Conservation (phyloP, 179 eudicot species). For the Beta macrorhiza region DNA sequence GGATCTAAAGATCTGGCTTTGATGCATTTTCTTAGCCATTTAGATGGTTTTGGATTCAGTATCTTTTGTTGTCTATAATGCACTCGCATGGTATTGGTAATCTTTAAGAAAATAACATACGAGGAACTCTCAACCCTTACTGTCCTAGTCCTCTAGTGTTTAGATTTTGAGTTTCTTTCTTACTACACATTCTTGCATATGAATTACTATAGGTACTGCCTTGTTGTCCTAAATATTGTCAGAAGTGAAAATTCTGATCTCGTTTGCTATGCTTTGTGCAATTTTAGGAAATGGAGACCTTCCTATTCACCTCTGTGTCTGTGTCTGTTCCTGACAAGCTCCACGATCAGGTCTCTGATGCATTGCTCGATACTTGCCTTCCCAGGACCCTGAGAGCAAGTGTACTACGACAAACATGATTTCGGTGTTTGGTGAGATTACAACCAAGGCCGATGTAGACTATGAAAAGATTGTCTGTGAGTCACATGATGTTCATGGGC, state of each 20-base stretch:
- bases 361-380: conserved; percentile 42
- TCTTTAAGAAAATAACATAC: too few relatives aligned
- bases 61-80: too few relatives aligned
- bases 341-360: conserved; percentile 43
- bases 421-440: conserved; percentile 43
- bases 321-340: conserved; percentile 46
- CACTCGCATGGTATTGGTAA: too few relatives aligned
- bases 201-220: too few relatives aligned
- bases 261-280: not conserved
- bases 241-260: too few relatives aligned
- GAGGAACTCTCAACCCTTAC: too few relatives aligned
- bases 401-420: conserved; percentile 44
- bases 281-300: conserved; percentile 35
- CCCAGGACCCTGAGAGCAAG: conserved; percentile 44
- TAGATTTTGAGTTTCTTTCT: too few relatives aligned
- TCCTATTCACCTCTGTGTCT: conserved; percentile 42
- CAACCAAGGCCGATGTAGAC: conserved; percentile 41
- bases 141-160: too few relatives aligned
- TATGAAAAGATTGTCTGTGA: conserved; percentile 45
- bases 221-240: not conserved
- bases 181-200: too few relatives aligned
- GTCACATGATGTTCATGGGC: conserved; percentile 39
- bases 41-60: too few relatives aligned
- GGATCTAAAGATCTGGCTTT: too few relatives aligned
- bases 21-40: too few relatives aligned